Evolutionary conservation across 1,284 basidiomycete genomes (phyloP), one percentile per base, ranked within the genome.

Genomic region (Kwoniella shivajii): DNA sequence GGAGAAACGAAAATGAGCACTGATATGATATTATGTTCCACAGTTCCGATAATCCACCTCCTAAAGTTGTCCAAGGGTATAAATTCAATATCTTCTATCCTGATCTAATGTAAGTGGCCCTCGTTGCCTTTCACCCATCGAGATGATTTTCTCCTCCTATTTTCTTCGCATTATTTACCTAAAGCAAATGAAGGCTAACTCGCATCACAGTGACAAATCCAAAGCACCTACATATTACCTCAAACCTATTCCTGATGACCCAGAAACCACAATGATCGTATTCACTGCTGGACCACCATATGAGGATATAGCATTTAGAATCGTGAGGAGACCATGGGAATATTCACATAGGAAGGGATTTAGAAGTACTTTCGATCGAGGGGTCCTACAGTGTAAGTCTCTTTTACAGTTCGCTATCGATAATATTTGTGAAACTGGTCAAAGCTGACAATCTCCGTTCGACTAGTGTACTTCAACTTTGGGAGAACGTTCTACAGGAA

Each of bases 201-300:
- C 44, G 22, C 24, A 10, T n/a, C 26, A n/a, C 58, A 77, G 75
- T 77, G 96, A 99, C 82, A 96, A 97, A 77, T 86, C 88, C 36
- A 92, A 92, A 74, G 90, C 96, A 2, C 96, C 95, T 16, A 92
- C 91, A 6, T 99, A 97, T 80, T 90, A 89, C 74, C 89, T 97
- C 57, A 84, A 95, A 72, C 89, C 89, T 67, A 91, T 96, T 68
- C 85, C 87, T 7, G 92, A 90, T 6, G 94, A 98, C 71, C 88
- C 92, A 58, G 96, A 99, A 53, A 99, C 95, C 1, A 90, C 92
- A 29, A 82, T 98, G 20, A 79, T 99, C 43, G 86, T 94, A 62
- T 99, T 99, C 79, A 91, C 86, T 64, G 93, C 96, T 16, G 96
- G 96, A 16, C 96, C 96, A 47, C 96, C 96, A 1, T 99, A 99